Percentiles rank a stretch among this genome's conserved stretches.
Evolutionary conservation across 768 basidiomycete species (phyloP).

Genomic region (Gymnopilus junonius): DNA sequence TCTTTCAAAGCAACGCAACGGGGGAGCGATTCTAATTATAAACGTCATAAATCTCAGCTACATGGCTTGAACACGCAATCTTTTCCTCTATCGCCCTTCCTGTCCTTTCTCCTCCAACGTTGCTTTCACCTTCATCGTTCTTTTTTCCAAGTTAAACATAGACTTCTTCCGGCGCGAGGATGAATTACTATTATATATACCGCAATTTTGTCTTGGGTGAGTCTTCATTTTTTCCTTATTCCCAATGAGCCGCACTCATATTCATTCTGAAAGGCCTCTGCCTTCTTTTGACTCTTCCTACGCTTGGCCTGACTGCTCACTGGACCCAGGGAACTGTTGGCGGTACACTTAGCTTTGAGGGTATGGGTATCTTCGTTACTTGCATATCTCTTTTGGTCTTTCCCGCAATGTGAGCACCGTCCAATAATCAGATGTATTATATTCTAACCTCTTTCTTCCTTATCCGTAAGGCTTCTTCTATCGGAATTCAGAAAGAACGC

Average conservation of each 20-base stretch:
- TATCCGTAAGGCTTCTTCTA: conserved; percentile 7
- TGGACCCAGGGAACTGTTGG: conserved; percentile 12
- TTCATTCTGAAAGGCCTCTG: neutral
- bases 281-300: conserved; percentile 7
- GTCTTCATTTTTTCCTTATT: neutral
- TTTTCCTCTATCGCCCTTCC: neutral
- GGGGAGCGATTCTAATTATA: too few relatives aligned
- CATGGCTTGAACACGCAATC: neutral
- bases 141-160: too few relatives aligned
- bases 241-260: neutral
- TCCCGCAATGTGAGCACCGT: conserved; percentile 11
- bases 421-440: too few relatives aligned
- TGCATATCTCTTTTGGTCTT: conserved; percentile 5
- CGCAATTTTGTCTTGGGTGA: conserved; percentile 8
- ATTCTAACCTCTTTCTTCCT: neutral
- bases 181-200: conserved; percentile 12
- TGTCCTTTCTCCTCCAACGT: neutral
- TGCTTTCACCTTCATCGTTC: neutral
- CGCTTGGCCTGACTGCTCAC: conserved; percentile 13
- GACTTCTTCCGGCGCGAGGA: neutral
- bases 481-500: conserved; percentile 20
- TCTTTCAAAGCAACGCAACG: too few relatives aligned
- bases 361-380: conserved; percentile 12
- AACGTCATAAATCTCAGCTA: too few relatives aligned
- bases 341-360: conserved; percentile 6